Conservation (phyloP, 768 basidiomycete genomes). For the Sistotremastrum suecicum region DNA sequence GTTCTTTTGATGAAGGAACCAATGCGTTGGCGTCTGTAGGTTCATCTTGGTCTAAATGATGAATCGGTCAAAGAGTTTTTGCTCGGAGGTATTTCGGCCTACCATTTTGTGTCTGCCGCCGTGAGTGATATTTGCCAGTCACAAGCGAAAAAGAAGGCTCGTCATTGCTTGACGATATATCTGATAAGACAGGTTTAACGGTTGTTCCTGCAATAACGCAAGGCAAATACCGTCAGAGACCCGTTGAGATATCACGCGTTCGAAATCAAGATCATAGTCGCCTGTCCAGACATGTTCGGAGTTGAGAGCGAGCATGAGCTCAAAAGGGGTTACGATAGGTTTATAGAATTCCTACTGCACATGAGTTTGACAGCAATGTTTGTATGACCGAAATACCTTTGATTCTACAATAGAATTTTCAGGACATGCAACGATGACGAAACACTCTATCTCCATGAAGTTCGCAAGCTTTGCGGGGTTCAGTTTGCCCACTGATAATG, state of each 20-base stretch:
- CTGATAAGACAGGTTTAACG: too few species aligned
- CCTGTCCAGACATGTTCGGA: constrained; percentile 60
- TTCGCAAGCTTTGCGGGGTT: constrained; percentile 93
- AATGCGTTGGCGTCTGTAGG: neutral
- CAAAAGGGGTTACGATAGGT: constrained; percentile 91
- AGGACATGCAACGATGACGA: constrained; percentile 86
- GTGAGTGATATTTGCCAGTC: constrained; percentile 63
- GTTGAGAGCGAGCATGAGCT: constrained; percentile 69
- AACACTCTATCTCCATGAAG: constrained; percentile 93
- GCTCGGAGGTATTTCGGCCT: constrained; percentile 19
- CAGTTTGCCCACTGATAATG: constrained; percentile 87
- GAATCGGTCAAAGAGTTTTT: neutral
- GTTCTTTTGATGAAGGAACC: too few species aligned
- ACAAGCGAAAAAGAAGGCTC: constrained; percentile 70
- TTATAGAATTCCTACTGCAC: constrained; percentile 62
- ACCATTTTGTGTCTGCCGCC: constrained; percentile 32
- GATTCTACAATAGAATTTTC: constrained; percentile 78
- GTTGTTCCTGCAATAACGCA: constrained; percentile 1
- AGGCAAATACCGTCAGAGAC: neutral
- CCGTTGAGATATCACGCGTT: constrained; percentile 30
- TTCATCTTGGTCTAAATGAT: neutral
- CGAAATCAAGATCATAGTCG: constrained; percentile 69
- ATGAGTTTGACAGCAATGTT: neutral
- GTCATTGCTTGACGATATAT: neutral
- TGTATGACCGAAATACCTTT: constrained; percentile 26